Evolutionary conservation across 331 rosid species (phyloP).

Genomic region (Telfairia occidentalis): DNA sequence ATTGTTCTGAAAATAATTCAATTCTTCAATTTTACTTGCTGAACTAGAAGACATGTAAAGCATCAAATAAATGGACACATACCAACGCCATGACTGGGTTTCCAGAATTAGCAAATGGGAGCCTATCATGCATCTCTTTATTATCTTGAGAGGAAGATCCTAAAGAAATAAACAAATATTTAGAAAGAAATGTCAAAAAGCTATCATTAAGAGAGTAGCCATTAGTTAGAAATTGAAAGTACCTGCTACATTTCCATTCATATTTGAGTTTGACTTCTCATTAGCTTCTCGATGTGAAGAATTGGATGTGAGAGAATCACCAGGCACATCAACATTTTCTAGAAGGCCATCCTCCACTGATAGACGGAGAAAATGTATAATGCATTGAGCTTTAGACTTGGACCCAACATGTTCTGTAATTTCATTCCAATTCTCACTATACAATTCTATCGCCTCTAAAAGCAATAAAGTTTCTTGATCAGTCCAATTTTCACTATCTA

Average conservation of each 20-base stretch:
- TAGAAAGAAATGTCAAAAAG: slow-evolving; percentile 24
- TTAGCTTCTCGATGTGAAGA: slow-evolving; percentile 30
- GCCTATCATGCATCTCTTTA: slow-evolving; percentile 45
- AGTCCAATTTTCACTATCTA: slow-evolving; percentile 85
- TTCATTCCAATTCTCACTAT: slow-evolving; percentile 92
- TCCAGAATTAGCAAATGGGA: slow-evolving; percentile 90
- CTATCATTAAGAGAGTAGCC: slow-evolving; percentile 2
- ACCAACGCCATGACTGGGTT: slow-evolving; percentile 99
- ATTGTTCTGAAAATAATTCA: not conserved
- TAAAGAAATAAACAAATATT: slow-evolving; percentile 19
- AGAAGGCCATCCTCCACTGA: slow-evolving; percentile 86
- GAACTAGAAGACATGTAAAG: slow-evolving; percentile 3
- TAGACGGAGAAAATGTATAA: slow-evolving; percentile 92
- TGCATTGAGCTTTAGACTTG: slow-evolving; percentile 96
- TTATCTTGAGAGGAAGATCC: slow-evolving; percentile 46
- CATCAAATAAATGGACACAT: slow-evolving; percentile 29
- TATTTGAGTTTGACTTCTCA: slow-evolving; percentile 34
- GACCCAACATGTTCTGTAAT: slow-evolving; percentile 87
- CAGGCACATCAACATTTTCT: slow-evolving; percentile 82
- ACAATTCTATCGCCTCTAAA: slow-evolving; percentile 87
- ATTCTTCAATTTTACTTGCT: slow-evolving; percentile 13
- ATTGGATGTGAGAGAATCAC: slow-evolving; percentile 37
- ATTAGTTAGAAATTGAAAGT: slow-evolving; percentile 19
- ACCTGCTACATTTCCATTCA: slow-evolving; percentile 73
- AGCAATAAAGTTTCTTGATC: slow-evolving; percentile 90